Percentiles rank a stretch among this genome's conserved stretches.
Evolutionary conservation across 2,329 filamentous ascomycete species (phyloP).

Genomic region (Chaetomium olivaceum): DNA sequence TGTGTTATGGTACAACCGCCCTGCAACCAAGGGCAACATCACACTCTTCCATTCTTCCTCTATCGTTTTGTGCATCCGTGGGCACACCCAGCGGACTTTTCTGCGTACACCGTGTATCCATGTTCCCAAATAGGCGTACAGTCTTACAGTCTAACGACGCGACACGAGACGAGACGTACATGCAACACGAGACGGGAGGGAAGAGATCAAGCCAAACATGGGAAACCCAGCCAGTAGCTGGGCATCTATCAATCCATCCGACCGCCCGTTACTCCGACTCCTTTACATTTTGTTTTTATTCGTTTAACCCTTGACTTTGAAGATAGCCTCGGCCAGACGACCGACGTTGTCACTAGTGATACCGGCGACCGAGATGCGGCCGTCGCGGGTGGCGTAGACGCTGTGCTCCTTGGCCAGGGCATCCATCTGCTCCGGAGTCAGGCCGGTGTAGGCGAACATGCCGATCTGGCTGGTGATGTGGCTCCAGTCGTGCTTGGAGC

Average conservation of each 20-base stretch:
- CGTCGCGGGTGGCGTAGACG: slow-evolving; percentile 94
- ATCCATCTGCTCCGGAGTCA: slow-evolving; percentile 90
- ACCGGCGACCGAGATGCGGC: slow-evolving; percentile 81
- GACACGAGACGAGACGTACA: neutral
- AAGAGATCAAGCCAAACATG: slow-evolving; percentile 14
- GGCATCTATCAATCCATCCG: slow-evolving; percentile 9
- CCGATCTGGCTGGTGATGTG: slow-evolving; percentile 99
- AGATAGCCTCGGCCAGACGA: slow-evolving; percentile 79
- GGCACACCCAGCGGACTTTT: slow-evolving; percentile 6
- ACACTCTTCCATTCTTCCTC: slow-evolving; percentile 5
- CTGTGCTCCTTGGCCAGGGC: slow-evolving; percentile 90
- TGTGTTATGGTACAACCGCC: neutral
- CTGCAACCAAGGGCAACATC: neutral
- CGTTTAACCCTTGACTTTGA: slow-evolving; percentile 71
- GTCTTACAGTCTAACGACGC: slow-evolving; percentile 20
- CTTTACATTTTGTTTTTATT: neutral
- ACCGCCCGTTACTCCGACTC: slow-evolving; percentile 18
- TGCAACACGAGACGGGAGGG: slow-evolving; percentile 4
- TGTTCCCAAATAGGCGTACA: slow-evolving; percentile 1
- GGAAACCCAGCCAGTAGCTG: slow-evolving; percentile 9
- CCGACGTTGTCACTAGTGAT: slow-evolving; percentile 79
- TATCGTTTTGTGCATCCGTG: slow-evolving; percentile 12
- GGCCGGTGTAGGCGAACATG: slow-evolving; percentile 98
- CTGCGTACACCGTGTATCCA: slow-evolving; percentile 6
- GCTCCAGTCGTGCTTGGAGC: slow-evolving; percentile 96